Evolutionary conservation across 257 asterid species (phyloP).

Genomic region (Asclepias syriaca): DNA sequence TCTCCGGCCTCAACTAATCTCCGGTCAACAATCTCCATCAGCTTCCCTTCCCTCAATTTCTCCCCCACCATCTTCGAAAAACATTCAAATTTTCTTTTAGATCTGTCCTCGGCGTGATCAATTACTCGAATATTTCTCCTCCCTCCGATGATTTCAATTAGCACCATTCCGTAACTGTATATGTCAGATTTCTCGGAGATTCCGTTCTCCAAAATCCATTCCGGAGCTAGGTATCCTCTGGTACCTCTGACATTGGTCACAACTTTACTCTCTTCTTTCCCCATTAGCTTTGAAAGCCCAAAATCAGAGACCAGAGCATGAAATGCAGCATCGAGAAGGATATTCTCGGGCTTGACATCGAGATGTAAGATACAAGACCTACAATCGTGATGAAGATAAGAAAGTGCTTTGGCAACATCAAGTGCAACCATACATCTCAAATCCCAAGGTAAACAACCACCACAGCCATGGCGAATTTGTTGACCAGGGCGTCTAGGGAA

Average conservation of each 20-base stretch:
- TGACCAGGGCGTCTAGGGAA: slow-evolving; percentile 24
- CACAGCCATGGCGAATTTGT: slow-evolving; percentile 1
- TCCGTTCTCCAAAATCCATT: slow-evolving; percentile 71
- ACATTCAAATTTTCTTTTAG: slow-evolving; percentile 43
- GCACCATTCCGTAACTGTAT: slow-evolving; percentile 66
- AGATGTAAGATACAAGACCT: slow-evolving; percentile 68
- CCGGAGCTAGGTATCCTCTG: slow-evolving; percentile 76
- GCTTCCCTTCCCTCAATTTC: slow-evolving; percentile 47
- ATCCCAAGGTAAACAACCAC: slow-evolving; percentile 66
- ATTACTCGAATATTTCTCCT: slow-evolving; percentile 34
- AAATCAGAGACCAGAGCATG: slow-evolving; percentile 62
- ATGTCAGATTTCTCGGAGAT: slow-evolving; percentile 72
- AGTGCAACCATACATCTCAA: slow-evolving; percentile 47
- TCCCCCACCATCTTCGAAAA: slow-evolving; percentile 57
- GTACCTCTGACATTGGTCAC: slow-evolving; percentile 68
- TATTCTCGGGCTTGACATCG: slow-evolving; percentile 76
- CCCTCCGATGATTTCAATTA: slow-evolving; percentile 71
- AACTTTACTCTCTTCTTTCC: slow-evolving; percentile 63
- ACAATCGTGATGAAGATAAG: slow-evolving; percentile 74
- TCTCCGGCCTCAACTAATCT: slow-evolving; percentile 36
- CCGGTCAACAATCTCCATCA: slow-evolving; percentile 60
- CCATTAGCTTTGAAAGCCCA: slow-evolving; percentile 65
- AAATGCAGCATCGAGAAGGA: slow-evolving; percentile 44
- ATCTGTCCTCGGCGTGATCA: slow-evolving; percentile 20
- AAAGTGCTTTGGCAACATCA: slow-evolving; percentile 64